A percentile compares a stretch with the other conserved stretches of the same genome.
These are phyloP conservation scores for Lipomyces sp. DNA, from an alignment of 805 yeast genomes.

Conservation along the genomic window DNA sequence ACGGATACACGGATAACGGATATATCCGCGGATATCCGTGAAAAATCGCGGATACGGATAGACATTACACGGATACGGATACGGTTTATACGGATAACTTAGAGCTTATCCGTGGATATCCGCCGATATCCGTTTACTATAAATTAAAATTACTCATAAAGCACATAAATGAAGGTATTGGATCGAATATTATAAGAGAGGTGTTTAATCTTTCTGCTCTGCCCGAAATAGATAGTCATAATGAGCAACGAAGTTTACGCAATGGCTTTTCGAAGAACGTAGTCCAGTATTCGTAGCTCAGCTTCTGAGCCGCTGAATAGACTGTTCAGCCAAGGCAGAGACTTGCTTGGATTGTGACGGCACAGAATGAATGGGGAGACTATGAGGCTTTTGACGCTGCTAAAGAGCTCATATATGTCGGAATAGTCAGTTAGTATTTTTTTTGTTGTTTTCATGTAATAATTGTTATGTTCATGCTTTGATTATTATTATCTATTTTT, in stretches of 20 bases:
- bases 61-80: neutral
- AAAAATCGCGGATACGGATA: neutral
- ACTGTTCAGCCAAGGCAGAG: neutral
- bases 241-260: neutral
- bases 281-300: neutral
- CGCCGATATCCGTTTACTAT: neutral
- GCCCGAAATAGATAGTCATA: neutral
- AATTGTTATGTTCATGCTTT: too few relatives aligned
- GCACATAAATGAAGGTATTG: conserved; percentile 2
- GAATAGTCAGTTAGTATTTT: too few relatives aligned
- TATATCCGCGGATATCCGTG: conserved; percentile 2
- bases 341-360: neutral
- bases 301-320: neutral
- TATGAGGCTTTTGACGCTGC: conserved; percentile 6
- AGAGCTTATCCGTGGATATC: neutral
- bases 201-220: too few relatives aligned
- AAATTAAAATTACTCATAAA: neutral
- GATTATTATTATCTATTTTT: too few relatives aligned
- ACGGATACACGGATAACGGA: conserved; percentile 6
- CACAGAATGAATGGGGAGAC: conserved; percentile 5
- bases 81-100: neutral
- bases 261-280: neutral
- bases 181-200: too few relatives aligned
- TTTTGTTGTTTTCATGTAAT: too few relatives aligned
- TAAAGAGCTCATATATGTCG: conserved; percentile 2